Percentiles rank a stretch among this genome's conserved stretches.
These are phyloP conservation scores for Ichthyophthirius multifiliis DNA, from an alignment of 169 alveolate genomes.

Conservation along the genomic window DNA sequence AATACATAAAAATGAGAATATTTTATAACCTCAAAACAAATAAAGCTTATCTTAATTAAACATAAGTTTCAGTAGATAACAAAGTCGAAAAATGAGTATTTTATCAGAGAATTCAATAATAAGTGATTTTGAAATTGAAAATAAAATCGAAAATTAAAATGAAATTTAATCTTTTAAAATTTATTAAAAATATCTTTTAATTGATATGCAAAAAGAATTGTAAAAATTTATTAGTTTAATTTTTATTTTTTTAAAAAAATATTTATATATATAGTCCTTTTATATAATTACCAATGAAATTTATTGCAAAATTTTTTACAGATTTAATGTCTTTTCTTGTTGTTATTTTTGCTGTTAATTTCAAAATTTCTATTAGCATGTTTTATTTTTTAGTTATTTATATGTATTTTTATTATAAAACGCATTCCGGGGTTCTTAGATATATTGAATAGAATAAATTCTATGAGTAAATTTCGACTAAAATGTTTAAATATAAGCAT, in stretches of 20 bases:
- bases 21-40: too few relatives aligned
- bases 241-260: neutral
- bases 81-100: slow-evolving; percentile 1
- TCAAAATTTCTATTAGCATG: slow-evolving; percentile 6
- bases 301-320: neutral
- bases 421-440: neutral
- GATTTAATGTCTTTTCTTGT: neutral
- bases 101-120: neutral
- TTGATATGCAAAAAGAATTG: neutral
- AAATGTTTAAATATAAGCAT: neutral
- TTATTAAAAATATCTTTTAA: neutral
- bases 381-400: neutral
- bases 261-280: neutral
- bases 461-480: neutral
- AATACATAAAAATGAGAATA: too few relatives aligned
- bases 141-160: neutral
- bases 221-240: neutral
- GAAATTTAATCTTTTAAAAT: neutral
- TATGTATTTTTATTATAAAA: neutral
- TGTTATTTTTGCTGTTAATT: neutral
- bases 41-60: too few relatives aligned
- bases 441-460: neutral
- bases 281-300: neutral
- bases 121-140: neutral
- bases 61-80: too few relatives aligned